Base-by-base conservation (phyloP, 2,329 filamentous ascomycete genomes). In the Hymenoscyphus albidus region DNA sequence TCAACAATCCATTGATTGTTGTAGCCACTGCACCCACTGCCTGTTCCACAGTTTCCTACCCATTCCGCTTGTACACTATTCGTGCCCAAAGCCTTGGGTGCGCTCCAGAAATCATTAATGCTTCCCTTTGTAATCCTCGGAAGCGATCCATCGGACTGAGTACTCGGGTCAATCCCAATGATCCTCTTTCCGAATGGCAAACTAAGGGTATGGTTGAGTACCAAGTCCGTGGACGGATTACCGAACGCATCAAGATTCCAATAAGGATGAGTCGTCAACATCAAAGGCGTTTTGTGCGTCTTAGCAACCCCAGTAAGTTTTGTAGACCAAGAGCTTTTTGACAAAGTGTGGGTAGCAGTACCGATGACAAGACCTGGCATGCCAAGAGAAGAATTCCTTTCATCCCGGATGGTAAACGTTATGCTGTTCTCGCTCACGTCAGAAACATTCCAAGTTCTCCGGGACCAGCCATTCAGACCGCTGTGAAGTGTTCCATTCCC, bases 21-120 rank as follows among this genome's bases (percentile, higher is more conserved):
- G 77, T 92, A 92, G 16, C 91, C 90, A 27, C 84, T 86, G 78
- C 91, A 93, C 63, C 81, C 83, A 80, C 92, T 97, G 76, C 85
- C 85, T 69, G 82, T 84, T 27, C 92, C 93, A 74, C 93, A 97
- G 78, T 94, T 91, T 54, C 85, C 86, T 12, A 82, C 70, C 10
- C 92, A 80, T 59, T 86, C 87, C 0, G 84, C 80, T 62, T 86
- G 81, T 31, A 80, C 77, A 57, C 90, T 81, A 69, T 89, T 87
- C 42, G 85, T 80, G 39, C 92, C 92, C 48, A 97, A 80, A 70
- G 91, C 83, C 80, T 95, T 96, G 32, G 83, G 78, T 58, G 86
- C 90, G 22, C 85, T 88, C 88, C 93, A 96, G 78, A 93, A 91
- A 76, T 92, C 88, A 71, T 92, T 91, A 68, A 91, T 87, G 0